Percentiles rank a stretch among this genome's conserved stretches.
These are phyloP conservation scores for Chlorencoelia australis DNA, from an alignment of 2,329 filamentous ascomycete species.

Conservation along the genomic window DNA sequence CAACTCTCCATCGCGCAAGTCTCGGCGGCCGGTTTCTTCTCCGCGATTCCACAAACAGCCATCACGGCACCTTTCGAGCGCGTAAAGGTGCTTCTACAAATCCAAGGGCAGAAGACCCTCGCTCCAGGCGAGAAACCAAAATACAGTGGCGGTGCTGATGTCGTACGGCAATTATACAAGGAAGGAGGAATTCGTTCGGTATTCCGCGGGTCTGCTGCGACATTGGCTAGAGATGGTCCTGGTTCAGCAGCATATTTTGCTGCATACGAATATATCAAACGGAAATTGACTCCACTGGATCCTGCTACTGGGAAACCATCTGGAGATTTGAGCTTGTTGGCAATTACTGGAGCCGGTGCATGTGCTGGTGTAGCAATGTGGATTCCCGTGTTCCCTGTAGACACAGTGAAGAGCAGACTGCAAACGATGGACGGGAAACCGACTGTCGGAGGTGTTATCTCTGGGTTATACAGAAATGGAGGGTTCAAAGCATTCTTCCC, in stretches of 20 bases:
- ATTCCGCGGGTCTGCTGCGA: constrained; percentile 84
- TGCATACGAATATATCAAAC: constrained; percentile 93
- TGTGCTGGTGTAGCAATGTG: constrained; percentile 96
- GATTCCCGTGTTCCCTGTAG: constrained; percentile 96
- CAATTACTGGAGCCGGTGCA: constrained; percentile 78
- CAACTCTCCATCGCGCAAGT: constrained; percentile 78
- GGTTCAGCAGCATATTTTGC: constrained; percentile 95
- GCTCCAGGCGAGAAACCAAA: constrained; percentile 85
- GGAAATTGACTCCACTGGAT: constrained; percentile 73
- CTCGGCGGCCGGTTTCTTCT: constrained; percentile 92
- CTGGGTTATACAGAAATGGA: constrained; percentile 71
- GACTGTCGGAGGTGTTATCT: constrained; percentile 69
- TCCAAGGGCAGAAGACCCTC: constrained; percentile 82
- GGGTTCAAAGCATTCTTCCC: constrained; percentile 94
- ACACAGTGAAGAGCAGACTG: constrained; percentile 89
- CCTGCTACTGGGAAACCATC: constrained; percentile 58
- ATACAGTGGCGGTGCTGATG: constrained; percentile 79
- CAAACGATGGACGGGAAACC: constrained; percentile 85
- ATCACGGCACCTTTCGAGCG: constrained; percentile 99
- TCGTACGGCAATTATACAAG: constrained; percentile 85
- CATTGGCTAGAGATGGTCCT: constrained; percentile 85
- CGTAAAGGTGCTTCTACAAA: constrained; percentile 96
- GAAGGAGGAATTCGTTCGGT: constrained; percentile 86
- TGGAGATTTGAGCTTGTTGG: constrained; percentile 70
- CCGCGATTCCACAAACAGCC: constrained; percentile 90